These are phyloP conservation scores for Jaapia argillacea DNA, from an alignment of 768 basidiomycete genomes.

Conservation along the genomic window DNA sequence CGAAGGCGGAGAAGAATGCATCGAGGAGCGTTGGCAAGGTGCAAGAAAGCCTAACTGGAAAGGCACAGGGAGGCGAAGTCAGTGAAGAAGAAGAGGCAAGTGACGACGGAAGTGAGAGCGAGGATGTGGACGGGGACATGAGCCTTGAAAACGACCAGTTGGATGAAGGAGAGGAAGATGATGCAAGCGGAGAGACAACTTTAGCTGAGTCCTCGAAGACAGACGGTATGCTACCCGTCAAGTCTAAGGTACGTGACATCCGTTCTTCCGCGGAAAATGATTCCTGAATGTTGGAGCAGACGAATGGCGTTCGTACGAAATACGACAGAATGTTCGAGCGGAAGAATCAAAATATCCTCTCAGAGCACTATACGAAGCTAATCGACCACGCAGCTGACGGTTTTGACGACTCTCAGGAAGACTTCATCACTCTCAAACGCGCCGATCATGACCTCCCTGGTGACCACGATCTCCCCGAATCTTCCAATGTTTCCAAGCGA, in stretches of 20 bases:
- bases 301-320: slow-evolving; percentile 65
- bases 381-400: slow-evolving; percentile 52
- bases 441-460: slow-evolving; percentile 65
- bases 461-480: slow-evolving; percentile 22
- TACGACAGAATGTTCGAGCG: slow-evolving; percentile 98
- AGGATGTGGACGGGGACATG: neutral
- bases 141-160: neutral
- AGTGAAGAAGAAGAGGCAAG: slow-evolving; percentile 1
- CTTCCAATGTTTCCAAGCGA: slow-evolving; percentile 70
- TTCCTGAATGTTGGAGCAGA: slow-evolving; percentile 12
- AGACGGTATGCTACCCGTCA: no score
- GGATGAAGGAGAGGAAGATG: neutral
- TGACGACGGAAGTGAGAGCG: neutral
- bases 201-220: no score
- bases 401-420: slow-evolving; percentile 43
- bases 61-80: slow-evolving; percentile 19
- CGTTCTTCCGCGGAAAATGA: neutral
- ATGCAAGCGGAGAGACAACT: no score
- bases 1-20: slow-evolving; percentile 66
- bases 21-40: slow-evolving; percentile 33
- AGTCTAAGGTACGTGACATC: neutral
- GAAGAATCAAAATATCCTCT: slow-evolving; percentile 89
- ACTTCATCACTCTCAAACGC: slow-evolving; percentile 93
- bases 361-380: slow-evolving; percentile 83
- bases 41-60: slow-evolving; percentile 7